Evolutionary conservation across 2,329 filamentous ascomycete species (phyloP).

Genomic region (Aureobasidium melanogenum): DNA sequence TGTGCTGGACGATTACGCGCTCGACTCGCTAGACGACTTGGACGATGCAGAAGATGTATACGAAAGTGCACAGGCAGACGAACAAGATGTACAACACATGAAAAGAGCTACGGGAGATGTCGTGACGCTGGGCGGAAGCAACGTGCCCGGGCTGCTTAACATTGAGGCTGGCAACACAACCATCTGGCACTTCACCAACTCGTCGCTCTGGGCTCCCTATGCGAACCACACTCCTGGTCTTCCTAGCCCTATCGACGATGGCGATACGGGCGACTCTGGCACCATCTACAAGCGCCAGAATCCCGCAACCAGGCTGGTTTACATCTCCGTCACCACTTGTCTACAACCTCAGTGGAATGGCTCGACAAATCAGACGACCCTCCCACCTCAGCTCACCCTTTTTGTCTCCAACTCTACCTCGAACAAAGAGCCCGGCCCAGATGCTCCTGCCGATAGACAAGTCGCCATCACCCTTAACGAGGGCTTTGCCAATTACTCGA

Average conservation of each 20-base stretch:
- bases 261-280: constrained; percentile 5
- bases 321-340: constrained; percentile 81
- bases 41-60: constrained; percentile 23
- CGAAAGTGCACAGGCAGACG: constrained; percentile 35
- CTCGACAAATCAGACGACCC: constrained; percentile 34
- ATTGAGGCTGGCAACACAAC: constrained; percentile 54
- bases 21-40: not conserved
- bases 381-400: constrained; percentile 60
- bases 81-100: not conserved
- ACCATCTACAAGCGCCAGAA: constrained; percentile 18
- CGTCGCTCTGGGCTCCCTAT: constrained; percentile 42
- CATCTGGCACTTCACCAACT: constrained; percentile 55
- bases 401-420: constrained; percentile 59
- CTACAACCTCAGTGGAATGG: constrained; percentile 56
- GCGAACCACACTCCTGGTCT: constrained; percentile 21
- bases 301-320: constrained; percentile 46
- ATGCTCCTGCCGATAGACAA: constrained; percentile 29
- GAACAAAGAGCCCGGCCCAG: constrained; percentile 59
- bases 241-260: constrained; percentile 18
- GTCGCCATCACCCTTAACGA: constrained; percentile 47
- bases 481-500: constrained; percentile 59
- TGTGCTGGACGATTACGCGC: constrained; percentile 1
- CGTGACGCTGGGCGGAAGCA: constrained; percentile 42
- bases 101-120: constrained; percentile 12
- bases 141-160: constrained; percentile 52